Evolutionary conservation across 2,329 filamentous ascomycete genomes (phyloP), one percentile per base, ranked within the genome.

Genomic region (Xylaria hypoxylon): DNA sequence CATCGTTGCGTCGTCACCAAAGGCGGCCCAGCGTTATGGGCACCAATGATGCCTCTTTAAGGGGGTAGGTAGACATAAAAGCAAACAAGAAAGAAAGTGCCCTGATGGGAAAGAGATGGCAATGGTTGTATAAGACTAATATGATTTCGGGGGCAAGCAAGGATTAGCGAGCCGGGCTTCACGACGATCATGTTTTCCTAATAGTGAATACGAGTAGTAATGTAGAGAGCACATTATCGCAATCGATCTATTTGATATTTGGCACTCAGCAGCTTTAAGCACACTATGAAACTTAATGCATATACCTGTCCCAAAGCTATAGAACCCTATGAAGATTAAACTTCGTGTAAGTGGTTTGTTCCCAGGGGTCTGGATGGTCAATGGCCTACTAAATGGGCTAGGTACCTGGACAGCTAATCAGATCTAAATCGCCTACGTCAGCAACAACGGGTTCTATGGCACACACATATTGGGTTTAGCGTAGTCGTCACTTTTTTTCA

Each of bases 181-280:
- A 72, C 62, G 74, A 74, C 59, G 48, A 67, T 69, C 62, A 75
- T 72, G 72, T 71, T 73, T 73, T 72, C 70, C 62, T 72, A 71
- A 70, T 71, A 74, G 70, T 69, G 70, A 64, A 72, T 70, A 75
- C 68, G 70, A 69, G 61, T 67, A 74, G 62, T 76, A 74, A 74
- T 74, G 70, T 74, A 72, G 68, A 73, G 64, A 65, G 67, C 69
- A 59, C 47, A 51, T 45, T 53, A 40, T 56, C 35, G 35, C 24
- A 35, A 19, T 45, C n/a, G 57, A 59, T 44, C 19, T 55, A 6
- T 24, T n/a, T 50, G 11, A 11, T 48, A 6, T 24, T 28, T 42
- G 50, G 19, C 19, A 19, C 48, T 33, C 17, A 38, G 31, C 5
- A 22, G 28, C 3, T 52, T 5, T 15, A 33, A 11, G 17, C 11